A percentile compares a stretch with the other conserved stretches of the same genome.
These are phyloP conservation scores for Annulohypoxylon truncatum DNA, from an alignment of 2,329 filamentous ascomycete genomes.

Conservation along the genomic window DNA sequence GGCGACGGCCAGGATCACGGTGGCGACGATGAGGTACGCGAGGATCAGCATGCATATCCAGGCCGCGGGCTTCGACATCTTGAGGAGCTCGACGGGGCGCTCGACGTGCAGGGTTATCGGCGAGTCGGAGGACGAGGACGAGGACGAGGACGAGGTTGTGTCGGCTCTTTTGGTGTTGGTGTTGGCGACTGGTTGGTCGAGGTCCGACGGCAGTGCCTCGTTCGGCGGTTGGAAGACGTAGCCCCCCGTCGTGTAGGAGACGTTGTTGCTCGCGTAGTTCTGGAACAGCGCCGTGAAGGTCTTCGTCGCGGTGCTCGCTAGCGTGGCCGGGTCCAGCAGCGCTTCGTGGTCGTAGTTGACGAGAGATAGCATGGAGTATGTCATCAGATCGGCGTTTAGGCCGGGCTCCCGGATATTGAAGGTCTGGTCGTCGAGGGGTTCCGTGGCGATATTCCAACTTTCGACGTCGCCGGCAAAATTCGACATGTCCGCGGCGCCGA, in stretches of 20 bases:
- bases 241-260: conserved; percentile 17
- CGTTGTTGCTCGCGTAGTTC: conserved; percentile 28
- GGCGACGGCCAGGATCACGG: conserved; percentile 8
- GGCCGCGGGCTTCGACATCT: conserved; percentile 29
- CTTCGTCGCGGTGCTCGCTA: conserved; percentile 23
- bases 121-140: neutral
- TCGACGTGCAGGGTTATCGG: conserved; percentile 18
- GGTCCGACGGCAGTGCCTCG: conserved; percentile 9
- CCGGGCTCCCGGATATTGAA: conserved; percentile 34
- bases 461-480: conserved; percentile 7
- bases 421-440: conserved; percentile 27
- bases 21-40: conserved; percentile 27
- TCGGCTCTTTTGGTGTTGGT: neutral
- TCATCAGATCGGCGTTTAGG: conserved; percentile 32
- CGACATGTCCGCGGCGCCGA: conserved; percentile 26
- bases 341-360: conserved; percentile 25
- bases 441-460: neutral
- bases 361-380: conserved; percentile 37
- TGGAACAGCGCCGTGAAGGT: conserved; percentile 35
- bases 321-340: conserved; percentile 13
- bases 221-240: conserved; percentile 21
- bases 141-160: no score
- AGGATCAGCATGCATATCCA: conserved; percentile 36
- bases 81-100: conserved; percentile 25
- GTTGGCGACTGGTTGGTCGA: neutral